Evolutionary conservation across 2,329 filamentous ascomycete genomes (phyloP), one percentile per base, ranked within the genome.

Genomic region (Teratosphaeriaceae sp.): DNA sequence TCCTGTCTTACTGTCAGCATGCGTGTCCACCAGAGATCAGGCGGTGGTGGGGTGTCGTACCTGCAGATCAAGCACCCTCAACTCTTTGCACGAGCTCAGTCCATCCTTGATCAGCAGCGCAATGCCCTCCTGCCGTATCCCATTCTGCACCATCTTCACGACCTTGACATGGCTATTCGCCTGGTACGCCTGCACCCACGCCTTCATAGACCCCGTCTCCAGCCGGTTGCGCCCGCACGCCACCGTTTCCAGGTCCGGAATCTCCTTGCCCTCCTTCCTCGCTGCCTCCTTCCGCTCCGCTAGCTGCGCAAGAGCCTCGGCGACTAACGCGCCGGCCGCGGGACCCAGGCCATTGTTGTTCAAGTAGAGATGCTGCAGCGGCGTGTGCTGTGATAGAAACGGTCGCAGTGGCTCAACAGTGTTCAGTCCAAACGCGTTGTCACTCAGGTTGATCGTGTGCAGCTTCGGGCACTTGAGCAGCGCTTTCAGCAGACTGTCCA

Each of bases 341-440:
- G 92, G 92, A 11, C 92, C 92, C 27, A 98, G 79, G 21, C 92
- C 92, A 66, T 98, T 98, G 75, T 98, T 98, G 75, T 97, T 97
- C 45, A 98, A 80, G 67, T 94, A 88, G 21, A 98, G 79, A 66
- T 96, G 89, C 66, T 89, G 88, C 31, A 98, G 81, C 2, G 92
- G 90, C 2, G 85, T 80, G 68, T 97, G 90, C 45, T 82, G 77
- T 43, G 85, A 82, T 49, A 98, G 80, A 71, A 98, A 98, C 47
- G 86, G 85, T 54, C 95, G 86, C 38, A 98, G 79, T 8, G 90
- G 92, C 26, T 87, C 88, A 65, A 94, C 85, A 13, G 88, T 95
- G 69, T 95, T 96, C 48, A 96, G 80, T 44, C 92, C 92, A 60
- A 98, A 98, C 35, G 92, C 92, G 67, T 98, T 98, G 69, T 98